Evolutionary conservation across 129 eudicot genomes (phyloP), one percentile per base, ranked within the genome.

Genomic region (Flaveria sonorensis): DNA sequence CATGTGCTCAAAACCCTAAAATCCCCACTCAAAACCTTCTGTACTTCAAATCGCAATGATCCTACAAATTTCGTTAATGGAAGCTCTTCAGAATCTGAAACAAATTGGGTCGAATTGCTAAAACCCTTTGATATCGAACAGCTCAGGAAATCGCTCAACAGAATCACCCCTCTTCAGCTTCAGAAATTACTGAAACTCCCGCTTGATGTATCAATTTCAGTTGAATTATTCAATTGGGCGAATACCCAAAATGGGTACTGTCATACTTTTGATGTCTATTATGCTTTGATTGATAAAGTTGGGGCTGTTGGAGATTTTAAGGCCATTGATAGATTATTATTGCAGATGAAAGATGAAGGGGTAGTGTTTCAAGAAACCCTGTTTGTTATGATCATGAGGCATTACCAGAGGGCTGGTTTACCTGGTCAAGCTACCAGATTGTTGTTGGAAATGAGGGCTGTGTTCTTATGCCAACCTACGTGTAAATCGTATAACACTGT

Each of bases 371-470:
- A 69, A 66, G 99, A 95, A 81, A 79, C 89, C 15, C 77, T 94
- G 53, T 94, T 94, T 39, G 84, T 94, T 77, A 86, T 83, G 79
- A 71, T 91, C 40, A 91, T 89, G 89, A 86, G 85, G 86, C 86
- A 84, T 63, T 94, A 89, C 56, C 96, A 87, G 8, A 86, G 77
- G 70, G 98, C 96, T 51, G 90, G 89, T 74, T 86, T 94, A 70
- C 98, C 98, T 43, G 98, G 98, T 77, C 96, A 89, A 73, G 92
- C 98, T 2, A 91, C 89, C 14, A 83, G 97, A 80, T 73, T 91
- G 85, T 87, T 94, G 72, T 83, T 94, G 81, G 97, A 91, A 81
- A 94, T 94, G 96, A 83, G 86, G 84, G 66, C 56, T 66, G 78
- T 82, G 60, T 94, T 86, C 60, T 75, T 80, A 39, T 91, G 89